Percentiles rank a stretch among this genome's conserved stretches.
Evolutionary conservation across 2,329 filamentous ascomycete genomes (phyloP).

Genomic region (Ilyonectria sp.): DNA sequence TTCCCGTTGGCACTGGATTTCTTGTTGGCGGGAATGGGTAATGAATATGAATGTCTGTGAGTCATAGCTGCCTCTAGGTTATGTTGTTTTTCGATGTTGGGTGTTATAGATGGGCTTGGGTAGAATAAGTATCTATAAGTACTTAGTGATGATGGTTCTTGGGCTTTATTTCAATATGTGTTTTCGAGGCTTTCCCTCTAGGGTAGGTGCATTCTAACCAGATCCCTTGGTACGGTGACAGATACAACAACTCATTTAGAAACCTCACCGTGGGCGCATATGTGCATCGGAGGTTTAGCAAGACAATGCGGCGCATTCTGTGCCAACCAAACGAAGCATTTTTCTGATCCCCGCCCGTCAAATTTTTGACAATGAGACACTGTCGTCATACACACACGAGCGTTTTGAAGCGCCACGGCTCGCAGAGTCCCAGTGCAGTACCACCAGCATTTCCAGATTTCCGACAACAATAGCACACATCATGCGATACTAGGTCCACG

Average conservation of each 20-base stretch:
- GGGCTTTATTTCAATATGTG: no score
- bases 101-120: no score
- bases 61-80: background rate
- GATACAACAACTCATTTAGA: background rate
- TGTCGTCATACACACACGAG: background rate
- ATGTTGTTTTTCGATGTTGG: background rate
- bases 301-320: constrained; percentile 1
- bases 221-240: no score
- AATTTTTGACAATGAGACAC: constrained; percentile 4
- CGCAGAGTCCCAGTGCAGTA: background rate
- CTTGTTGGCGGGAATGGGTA: constrained; percentile 50
- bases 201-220: no score
- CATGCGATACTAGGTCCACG: background rate
- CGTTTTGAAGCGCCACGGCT: constrained; percentile 2
- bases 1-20: constrained; percentile 51
- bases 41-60: constrained; percentile 42
- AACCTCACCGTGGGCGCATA: constrained; percentile 9
- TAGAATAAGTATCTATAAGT: no score
- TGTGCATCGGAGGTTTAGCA: constrained; percentile 32
- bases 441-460: background rate
- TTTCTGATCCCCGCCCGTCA: background rate
- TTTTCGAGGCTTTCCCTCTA: no score
- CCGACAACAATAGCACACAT: background rate
- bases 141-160: no score
- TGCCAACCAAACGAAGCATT: background rate